Percentiles rank a stretch among this genome's conserved stretches.
Conservation (phyloP, 2,329 filamentous ascomycete genomes). For the Stagonosporopsis tanaceti region DNA sequence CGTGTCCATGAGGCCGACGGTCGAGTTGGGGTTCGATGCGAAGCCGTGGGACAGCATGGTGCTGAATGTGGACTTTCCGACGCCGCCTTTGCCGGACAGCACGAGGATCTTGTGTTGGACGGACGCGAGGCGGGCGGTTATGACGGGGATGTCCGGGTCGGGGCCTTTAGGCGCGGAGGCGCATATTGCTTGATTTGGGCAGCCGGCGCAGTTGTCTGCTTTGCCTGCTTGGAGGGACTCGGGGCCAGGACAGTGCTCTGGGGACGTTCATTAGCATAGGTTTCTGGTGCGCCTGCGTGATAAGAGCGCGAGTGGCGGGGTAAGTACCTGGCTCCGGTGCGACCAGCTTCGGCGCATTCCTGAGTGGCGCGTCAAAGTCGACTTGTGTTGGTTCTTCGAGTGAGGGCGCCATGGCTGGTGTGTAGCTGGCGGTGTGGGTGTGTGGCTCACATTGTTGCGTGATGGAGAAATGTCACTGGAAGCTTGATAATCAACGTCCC, state of each 20-base stretch:
- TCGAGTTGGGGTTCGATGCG: slow-evolving; percentile 77
- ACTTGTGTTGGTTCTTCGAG: slow-evolving; percentile 74
- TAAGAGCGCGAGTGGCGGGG: slow-evolving; percentile 52
- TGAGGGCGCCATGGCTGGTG: slow-evolving; percentile 74
- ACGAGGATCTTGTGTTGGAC: slow-evolving; percentile 94
- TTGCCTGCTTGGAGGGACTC: slow-evolving; percentile 73
- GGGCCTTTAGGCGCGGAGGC: slow-evolving; percentile 93
- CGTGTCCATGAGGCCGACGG: slow-evolving; percentile 95
- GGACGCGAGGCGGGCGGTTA: slow-evolving; percentile 79
- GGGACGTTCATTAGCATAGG: slow-evolving; percentile 46
- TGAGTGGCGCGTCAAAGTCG: slow-evolving; percentile 77
- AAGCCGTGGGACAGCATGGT: slow-evolving; percentile 89
- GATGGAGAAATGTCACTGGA: slow-evolving; percentile 25
- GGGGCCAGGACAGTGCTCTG: slow-evolving; percentile 92
- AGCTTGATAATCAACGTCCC: slow-evolving; percentile 45
- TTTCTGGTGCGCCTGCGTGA: slow-evolving; percentile 50
- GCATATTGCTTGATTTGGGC: slow-evolving; percentile 95
- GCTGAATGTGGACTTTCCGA: slow-evolving; percentile 95
- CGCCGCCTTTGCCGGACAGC: slow-evolving; percentile 92
- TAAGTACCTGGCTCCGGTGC: slow-evolving; percentile 80
- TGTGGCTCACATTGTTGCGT: slow-evolving; percentile 32
- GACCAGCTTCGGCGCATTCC: slow-evolving; percentile 82
- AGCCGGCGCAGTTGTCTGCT: slow-evolving; percentile 88
- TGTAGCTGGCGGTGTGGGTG: slow-evolving; percentile 16
- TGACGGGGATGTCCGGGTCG: slow-evolving; percentile 90